phyloP scores from a whole-genome alignment of 2,329 filamentous ascomycete species.

The Microsporum audouinii region DNA sequence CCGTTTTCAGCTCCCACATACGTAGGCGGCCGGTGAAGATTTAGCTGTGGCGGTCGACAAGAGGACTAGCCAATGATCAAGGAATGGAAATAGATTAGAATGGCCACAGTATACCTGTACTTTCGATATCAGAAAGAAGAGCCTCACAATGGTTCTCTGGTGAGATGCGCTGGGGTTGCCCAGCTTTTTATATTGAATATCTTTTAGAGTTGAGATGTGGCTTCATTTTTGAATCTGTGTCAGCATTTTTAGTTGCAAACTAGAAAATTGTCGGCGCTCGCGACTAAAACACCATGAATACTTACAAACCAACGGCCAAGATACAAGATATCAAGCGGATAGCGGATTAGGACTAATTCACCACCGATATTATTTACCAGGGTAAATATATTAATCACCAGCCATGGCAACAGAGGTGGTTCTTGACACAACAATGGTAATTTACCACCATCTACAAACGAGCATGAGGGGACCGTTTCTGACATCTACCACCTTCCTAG shows the following conservation, averaged over 20 bases:
- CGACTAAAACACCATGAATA: neutral
- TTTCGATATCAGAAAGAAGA: neutral
- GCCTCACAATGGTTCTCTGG: neutral
- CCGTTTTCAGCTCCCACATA: neutral
- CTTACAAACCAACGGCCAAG: neutral
- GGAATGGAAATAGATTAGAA: neutral
- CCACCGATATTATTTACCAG: neutral
- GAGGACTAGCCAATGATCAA: neutral
- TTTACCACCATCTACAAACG: constrained; percentile 4
- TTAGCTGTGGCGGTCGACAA: neutral
- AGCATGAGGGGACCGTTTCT: neutral
- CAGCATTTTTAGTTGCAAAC: neutral
- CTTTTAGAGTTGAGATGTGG: neutral
- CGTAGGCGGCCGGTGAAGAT: neutral
- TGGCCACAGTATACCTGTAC: neutral
- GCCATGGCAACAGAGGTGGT: constrained; percentile 65
- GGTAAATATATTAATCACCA: neutral
- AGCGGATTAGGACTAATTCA: too few species aligned
- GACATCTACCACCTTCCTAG: constrained; percentile 35
- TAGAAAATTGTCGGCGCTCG: neutral
- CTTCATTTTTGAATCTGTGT: neutral
- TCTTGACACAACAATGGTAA: constrained; percentile 77
- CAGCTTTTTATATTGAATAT: neutral
- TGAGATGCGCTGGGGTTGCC: neutral
- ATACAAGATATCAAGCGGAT: too few species aligned